Conservation (phyloP, 106 monocot genomes). For the Dioscorea alata region DNA sequence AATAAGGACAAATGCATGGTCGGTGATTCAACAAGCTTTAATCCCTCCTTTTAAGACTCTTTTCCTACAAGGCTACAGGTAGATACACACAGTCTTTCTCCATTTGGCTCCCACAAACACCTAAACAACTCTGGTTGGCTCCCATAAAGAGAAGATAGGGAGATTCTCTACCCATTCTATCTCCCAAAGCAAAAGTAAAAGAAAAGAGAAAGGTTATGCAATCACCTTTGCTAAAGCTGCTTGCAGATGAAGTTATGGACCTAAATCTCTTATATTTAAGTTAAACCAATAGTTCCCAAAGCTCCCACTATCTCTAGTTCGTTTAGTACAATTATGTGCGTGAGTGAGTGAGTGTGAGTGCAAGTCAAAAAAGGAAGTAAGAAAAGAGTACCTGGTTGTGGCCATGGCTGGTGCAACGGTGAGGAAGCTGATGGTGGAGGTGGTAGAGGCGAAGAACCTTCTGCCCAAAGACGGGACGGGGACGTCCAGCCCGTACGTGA, state of each 20-base stretch:
- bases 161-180: not conserved
- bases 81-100: not conserved
- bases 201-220: not conserved
- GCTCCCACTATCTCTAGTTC: not conserved
- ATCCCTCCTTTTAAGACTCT: not conserved
- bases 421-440: constrained; percentile 80
- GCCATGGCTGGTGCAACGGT: constrained; percentile 10
- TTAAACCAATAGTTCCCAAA: not conserved
- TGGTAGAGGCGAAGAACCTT: constrained; percentile 70
- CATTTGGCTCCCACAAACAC: not conserved
- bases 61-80: not conserved
- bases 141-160: not conserved
- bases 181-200: not conserved
- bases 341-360: not conserved
- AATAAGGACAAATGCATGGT: not conserved
- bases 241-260: not conserved
- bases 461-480: constrained; percentile 85
- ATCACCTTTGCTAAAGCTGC: not conserved
- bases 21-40: not conserved
- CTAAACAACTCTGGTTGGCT: not conserved
- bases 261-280: not conserved
- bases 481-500: constrained; percentile 71
- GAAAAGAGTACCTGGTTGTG: not conserved
- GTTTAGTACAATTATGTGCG: not conserved
- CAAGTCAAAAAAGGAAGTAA: no score